These are phyloP conservation scores for Cyphellophora europaea DNA, from an alignment of 2,329 filamentous ascomycete species.

Conservation along the genomic window DNA sequence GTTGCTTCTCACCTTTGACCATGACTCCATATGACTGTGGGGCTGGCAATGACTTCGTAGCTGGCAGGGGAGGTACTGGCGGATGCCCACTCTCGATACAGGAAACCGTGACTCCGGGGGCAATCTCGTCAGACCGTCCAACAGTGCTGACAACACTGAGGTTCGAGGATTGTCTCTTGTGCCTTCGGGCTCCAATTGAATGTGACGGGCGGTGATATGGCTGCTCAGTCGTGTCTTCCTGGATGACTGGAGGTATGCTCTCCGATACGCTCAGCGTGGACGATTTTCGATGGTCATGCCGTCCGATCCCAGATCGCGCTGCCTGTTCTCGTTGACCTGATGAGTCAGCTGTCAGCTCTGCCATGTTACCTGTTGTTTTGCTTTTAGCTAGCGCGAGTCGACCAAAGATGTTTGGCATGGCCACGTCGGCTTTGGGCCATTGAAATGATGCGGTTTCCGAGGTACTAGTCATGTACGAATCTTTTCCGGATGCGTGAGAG, in stretches of 20 bases:
- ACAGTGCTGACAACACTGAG: not conserved
- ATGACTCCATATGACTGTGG: too few species aligned
- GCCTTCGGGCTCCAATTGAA: not conserved
- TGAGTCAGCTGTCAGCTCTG: not conserved
- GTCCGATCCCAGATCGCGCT: not conserved
- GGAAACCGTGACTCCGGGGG: not conserved
- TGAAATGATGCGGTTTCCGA: constrained; percentile 6
- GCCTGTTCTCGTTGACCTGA: not conserved
- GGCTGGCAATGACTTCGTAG: not conserved
- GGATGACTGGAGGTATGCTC: not conserved
- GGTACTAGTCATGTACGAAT: constrained; percentile 4
- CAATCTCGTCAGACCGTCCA: not conserved
- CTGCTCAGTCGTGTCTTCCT: not conserved
- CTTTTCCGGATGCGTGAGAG: not conserved
- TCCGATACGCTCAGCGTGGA: not conserved
- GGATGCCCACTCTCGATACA: not conserved
- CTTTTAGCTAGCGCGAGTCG: constrained; percentile 11
- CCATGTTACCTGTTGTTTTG: constrained; percentile 14
- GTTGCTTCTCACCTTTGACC: not conserved
- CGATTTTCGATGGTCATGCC: not conserved
- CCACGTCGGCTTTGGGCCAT: constrained; percentile 12
- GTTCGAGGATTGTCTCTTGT: not conserved
- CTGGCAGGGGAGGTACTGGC: not conserved
- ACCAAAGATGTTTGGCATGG: constrained; percentile 8
- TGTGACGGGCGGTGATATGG: not conserved